Base-by-base conservation (phyloP, 2,329 filamentous ascomycete genomes). In the Trichoderma atrobrunneum region DNA sequence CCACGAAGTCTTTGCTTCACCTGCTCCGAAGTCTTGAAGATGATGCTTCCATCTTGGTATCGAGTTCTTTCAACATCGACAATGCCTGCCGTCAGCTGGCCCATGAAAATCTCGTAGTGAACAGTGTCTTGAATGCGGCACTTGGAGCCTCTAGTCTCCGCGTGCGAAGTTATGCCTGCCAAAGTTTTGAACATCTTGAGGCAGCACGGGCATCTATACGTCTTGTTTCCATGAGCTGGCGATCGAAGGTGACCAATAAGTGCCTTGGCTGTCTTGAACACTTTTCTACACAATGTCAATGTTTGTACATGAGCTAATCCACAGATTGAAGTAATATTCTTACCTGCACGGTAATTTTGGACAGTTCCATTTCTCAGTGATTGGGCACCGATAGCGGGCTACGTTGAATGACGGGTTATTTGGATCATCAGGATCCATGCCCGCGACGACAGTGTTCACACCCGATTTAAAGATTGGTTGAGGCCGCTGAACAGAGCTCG, bases 311-410 rank as follows among this genome's bases (percentile, higher is more conserved):
- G 28, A 12, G 24, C 24, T 39, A 24, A 24, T 12, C 11, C 12
- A 12, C 7, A 32, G 6, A 24, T 3, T 21, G 39, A 62, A 3
- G 14, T 14, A 5, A 14, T 28, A 10, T 14, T 79, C 83, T 82
- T 81, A 88, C 84, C 81, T 79, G 84, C 90, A 91, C 3, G 78
- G 75, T 1, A 75, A 74, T 70, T 87, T 84, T 0, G 89, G 89
- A 70, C 90, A 92, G 69, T 79, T 81, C 80, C 84, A 92, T 63
- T 80, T 82, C 60, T 80, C 77, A 1, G 82, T 80, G 34, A 84
- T 78, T 0, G 78, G 67, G 54, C 85, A 80, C 70, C 78, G 84
- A 80, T 89, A 90, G 7, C 80, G 79, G 2, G 82, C 79, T 1
- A 83, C 78, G 56, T 86, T 83, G 79, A 87, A 91, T 11, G 82